Evolutionary conservation across 495 filamentous ascomycete species (phyloP), one percentile per base, ranked within the genome.

Genomic region (Penicillium robsamsonii): DNA sequence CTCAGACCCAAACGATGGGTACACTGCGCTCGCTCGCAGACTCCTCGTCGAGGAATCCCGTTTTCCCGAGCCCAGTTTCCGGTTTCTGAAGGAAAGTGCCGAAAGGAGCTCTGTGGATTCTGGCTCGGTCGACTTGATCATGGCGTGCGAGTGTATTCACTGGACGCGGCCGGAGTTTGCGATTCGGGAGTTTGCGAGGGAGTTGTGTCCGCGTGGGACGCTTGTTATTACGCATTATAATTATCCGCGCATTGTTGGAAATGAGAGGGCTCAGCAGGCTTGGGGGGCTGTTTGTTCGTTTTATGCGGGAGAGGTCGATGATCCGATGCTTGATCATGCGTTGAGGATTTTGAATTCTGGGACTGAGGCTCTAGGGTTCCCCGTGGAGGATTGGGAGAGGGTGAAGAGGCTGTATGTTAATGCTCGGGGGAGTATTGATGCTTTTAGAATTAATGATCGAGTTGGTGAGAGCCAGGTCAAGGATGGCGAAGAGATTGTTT

Each of bases 1-100:
- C 27, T 53, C 50, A 11, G 50, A 53, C 13, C 50, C 50, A 3
- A 53, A 53, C 20, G 50, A 53, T 11, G 50, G 50, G 11, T 53
- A 53, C 17, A 33, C 50, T 11, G 22, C 30, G 4, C 50, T 53
- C 4, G 50, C 50, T 13, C 50, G 30, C 17, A 53, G 44, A 31
- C 11, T 53, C 29, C 40, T 53, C 3, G 50, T 53, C 8, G 41
- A 43, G 17, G 18, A 45, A 35, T 53, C 50, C 7, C 11, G 27
- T 6, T 29, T 44, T 1, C 18, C 40, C 1, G 40, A 44, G 45
- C 35, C 41, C 5, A 53, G 44, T 15, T 45, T 53, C 40, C n/a
- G 8, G 0, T 53, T 53, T 7, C 20, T 53, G 8, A 17, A 43
- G 22, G 50, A 53, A 45, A 45, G 40, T 7, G 50, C 50, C 8